A percentile compares a stretch with the other conserved stretches of the same genome.
Conservation (phyloP, 2,329 filamentous ascomycete genomes). For the Cercospora zeae-maydis region DNA sequence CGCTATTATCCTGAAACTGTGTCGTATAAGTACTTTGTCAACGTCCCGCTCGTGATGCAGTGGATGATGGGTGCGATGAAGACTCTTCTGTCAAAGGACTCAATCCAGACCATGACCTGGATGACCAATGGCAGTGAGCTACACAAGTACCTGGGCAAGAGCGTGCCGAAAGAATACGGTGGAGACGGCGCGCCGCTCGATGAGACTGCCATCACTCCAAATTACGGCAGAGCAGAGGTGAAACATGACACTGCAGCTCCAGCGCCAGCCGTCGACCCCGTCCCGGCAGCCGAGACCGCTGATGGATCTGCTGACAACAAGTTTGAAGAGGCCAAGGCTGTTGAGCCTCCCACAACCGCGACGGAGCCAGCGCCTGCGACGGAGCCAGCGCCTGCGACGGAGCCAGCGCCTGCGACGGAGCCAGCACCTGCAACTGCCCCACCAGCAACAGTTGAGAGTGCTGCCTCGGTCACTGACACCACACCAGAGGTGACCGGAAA, state of each 20-base stretch:
- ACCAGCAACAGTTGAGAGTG: background rate
- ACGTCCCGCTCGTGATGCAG: slow-evolving; percentile 86
- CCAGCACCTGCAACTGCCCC: background rate
- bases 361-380: background rate
- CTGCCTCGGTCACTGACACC: background rate
- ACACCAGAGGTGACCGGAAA: slow-evolving; percentile 13
- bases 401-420: background rate
- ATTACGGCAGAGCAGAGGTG: slow-evolving; percentile 27
- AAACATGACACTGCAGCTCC: background rate
- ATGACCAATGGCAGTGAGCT: slow-evolving; percentile 62
- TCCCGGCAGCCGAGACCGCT: background rate
- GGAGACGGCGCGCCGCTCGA: slow-evolving; percentile 61
- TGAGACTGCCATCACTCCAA: slow-evolving; percentile 43
- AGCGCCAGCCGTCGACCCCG: slow-evolving; percentile 6
- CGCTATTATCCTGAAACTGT: slow-evolving; percentile 86
- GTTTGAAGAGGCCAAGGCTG: background rate
- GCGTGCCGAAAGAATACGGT: slow-evolving; percentile 73
- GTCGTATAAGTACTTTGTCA: slow-evolving; percentile 91
- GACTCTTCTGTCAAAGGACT: slow-evolving; percentile 47
- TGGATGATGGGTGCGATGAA: slow-evolving; percentile 57
- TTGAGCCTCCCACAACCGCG: background rate
- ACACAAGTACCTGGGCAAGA: slow-evolving; percentile 60
- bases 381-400: background rate
- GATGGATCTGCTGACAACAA: background rate
- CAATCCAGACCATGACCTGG: slow-evolving; percentile 49